phyloP scores from a whole-genome alignment of 176 grass and related monocot species.

The Eleusine coracana region DNA sequence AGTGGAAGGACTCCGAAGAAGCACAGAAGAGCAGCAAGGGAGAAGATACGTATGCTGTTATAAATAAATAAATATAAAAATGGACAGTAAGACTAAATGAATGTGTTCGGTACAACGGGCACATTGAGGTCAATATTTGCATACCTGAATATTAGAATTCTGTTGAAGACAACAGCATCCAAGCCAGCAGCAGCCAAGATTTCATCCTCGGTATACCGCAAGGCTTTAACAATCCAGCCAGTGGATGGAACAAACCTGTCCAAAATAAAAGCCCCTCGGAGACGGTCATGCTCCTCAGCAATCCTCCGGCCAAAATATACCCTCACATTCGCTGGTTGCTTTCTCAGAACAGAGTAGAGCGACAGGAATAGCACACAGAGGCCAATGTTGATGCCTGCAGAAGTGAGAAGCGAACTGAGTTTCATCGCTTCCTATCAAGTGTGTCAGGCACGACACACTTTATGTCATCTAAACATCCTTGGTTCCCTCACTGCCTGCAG shows the following conservation, averaged over 20 bases:
- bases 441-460: not conserved
- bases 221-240: slow-evolving; percentile 86
- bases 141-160: slow-evolving; percentile 84
- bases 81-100: not conserved
- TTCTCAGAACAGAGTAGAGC: slow-evolving; percentile 86
- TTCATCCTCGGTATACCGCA: slow-evolving; percentile 80
- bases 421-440: slow-evolving; percentile 51
- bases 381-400: slow-evolving; percentile 87
- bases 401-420: slow-evolving; percentile 78
- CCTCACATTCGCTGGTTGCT: slow-evolving; percentile 78
- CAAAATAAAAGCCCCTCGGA: slow-evolving; percentile 66
- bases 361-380: slow-evolving; percentile 70
- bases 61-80: slow-evolving; percentile 6
- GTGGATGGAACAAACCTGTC: slow-evolving; percentile 84
- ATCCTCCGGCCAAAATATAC: slow-evolving; percentile 90
- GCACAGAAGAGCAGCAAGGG: slow-evolving; percentile 80
- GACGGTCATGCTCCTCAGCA: slow-evolving; percentile 61
- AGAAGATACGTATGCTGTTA: slow-evolving; percentile 87
- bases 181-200: slow-evolving; percentile 72
- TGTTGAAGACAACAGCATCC: slow-evolving; percentile 89
- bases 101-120: not conserved
- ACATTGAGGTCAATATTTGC: not conserved
- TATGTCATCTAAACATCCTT: slow-evolving; percentile 37
- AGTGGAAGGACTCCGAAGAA: slow-evolving; percentile 77
- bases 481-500: slow-evolving; percentile 11